phyloP scores from a whole-genome alignment of 192 early-diverging fungal genomes.

The Piromyces finnis region DNA sequence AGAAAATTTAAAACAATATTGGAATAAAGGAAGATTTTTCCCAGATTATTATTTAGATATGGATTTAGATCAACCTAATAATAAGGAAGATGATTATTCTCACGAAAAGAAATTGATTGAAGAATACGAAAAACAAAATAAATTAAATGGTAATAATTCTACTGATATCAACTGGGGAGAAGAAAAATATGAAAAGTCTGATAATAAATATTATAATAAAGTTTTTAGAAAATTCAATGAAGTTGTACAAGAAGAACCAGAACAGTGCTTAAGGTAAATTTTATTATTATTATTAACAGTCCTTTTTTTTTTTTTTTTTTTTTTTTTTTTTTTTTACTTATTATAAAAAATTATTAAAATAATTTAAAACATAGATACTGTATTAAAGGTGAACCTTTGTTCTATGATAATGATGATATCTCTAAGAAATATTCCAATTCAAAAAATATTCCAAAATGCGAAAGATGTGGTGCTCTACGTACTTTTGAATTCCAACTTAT shows the following conservation, averaged over 20 bases:
- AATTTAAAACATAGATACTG: conserved; percentile 52
- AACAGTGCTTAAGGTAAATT: conserved; percentile 59
- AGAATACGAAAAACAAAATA: not conserved
- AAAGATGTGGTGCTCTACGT: conserved; percentile 39
- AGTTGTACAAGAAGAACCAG: conserved; percentile 47
- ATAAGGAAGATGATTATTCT: not conserved
- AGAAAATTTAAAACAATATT: not conserved
- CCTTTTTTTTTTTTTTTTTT: not conserved
- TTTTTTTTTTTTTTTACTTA: conserved; percentile 3
- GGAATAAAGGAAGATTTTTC: not conserved
- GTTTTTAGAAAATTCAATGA: conserved; percentile 66
- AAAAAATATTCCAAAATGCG: conserved; percentile 34
- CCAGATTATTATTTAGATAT: not conserved
- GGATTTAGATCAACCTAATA: not conserved
- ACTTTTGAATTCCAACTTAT: conserved; percentile 86
- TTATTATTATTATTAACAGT: not conserved
- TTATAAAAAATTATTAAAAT: not conserved
- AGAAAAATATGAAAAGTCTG: conserved; percentile 63
- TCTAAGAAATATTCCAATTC: not conserved
- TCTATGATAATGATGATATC: conserved; percentile 27
- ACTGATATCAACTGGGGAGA: conserved; percentile 38
- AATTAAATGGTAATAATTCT: not conserved
- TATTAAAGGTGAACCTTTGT: conserved; percentile 44
- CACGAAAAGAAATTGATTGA: not conserved
- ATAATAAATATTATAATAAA: conserved; percentile 57